Evolutionary conservation across 768 basidiomycete species (phyloP).

Genomic region (Fomitopsis pulvina): DNA sequence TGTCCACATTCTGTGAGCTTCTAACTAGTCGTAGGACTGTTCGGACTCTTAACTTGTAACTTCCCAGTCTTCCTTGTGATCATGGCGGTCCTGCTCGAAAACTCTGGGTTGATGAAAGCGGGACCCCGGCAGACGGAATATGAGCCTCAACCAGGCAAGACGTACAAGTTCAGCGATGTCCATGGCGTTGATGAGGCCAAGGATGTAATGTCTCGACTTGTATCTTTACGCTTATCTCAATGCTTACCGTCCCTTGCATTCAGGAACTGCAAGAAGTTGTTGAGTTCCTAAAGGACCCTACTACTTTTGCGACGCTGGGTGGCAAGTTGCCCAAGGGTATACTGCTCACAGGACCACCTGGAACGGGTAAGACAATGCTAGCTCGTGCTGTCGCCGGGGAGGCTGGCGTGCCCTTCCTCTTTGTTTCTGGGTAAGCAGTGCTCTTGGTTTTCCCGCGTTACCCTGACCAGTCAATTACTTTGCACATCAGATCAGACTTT

Average conservation of each 20-base stretch:
- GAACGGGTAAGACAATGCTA: constrained; percentile 98
- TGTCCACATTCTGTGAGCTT: constrained; percentile 60
- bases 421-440: constrained; percentile 73
- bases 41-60: neutral
- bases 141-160: constrained; percentile 72
- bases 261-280: constrained; percentile 95
- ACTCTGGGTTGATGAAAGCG: constrained; percentile 87
- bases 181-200: constrained; percentile 98
- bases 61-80: constrained; percentile 58
- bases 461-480: neutral
- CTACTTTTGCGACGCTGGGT: constrained; percentile 83
- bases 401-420: constrained; percentile 96
- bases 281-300: constrained; percentile 91
- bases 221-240: neutral
- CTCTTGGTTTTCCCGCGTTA: neutral
- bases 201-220: constrained; percentile 51
- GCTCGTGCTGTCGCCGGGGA: constrained; percentile 96
- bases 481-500: constrained; percentile 67
- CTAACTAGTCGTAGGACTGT: neutral
- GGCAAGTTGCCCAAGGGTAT: constrained; percentile 95
- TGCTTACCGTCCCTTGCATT: neutral
- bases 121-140: constrained; percentile 79
- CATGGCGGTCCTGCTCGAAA: constrained; percentile 85
- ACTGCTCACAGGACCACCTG: constrained; percentile 82
- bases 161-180: constrained; percentile 90